phyloP scores from a whole-genome alignment of 2,329 filamentous ascomycete genomes.

The Xylaria sp. region DNA sequence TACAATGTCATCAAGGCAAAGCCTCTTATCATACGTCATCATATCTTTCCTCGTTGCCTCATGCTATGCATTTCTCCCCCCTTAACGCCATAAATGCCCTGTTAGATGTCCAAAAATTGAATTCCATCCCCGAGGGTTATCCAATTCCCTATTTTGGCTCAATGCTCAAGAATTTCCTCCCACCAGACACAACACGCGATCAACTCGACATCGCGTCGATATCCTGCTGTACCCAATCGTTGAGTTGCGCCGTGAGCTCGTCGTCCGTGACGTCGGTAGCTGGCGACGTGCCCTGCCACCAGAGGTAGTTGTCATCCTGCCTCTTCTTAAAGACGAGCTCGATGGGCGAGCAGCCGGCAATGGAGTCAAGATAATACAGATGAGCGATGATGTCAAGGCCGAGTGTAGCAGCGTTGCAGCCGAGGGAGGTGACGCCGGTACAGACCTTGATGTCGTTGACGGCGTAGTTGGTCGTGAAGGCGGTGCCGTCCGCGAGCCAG shows the following conservation, averaged over 20 bases:
- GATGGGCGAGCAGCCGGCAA: constrained; percentile 53
- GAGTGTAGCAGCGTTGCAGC: constrained; percentile 60
- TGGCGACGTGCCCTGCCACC: constrained; percentile 40
- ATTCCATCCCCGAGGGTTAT: neutral
- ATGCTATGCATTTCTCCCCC: constrained; percentile 4
- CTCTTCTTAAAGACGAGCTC: constrained; percentile 42
- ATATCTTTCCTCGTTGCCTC: constrained; percentile 6
- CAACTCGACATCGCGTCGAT: constrained; percentile 14
- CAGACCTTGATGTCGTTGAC: constrained; percentile 58
- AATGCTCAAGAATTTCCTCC: neutral
- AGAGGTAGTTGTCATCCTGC: constrained; percentile 25
- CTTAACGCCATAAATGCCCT: constrained; percentile 28
- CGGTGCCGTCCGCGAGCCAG: constrained; percentile 61
- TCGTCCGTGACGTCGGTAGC: constrained; percentile 40
- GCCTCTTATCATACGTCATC: neutral
- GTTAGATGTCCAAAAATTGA: constrained; percentile 18
- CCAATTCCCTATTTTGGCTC: constrained; percentile 7
- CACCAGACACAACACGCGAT: neutral
- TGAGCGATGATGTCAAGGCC: constrained; percentile 60
- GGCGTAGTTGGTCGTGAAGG: constrained; percentile 51
- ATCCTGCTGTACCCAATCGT: constrained; percentile 44
- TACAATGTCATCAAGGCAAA: constrained; percentile 15
- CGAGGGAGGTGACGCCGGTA: constrained; percentile 57
- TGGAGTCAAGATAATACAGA: constrained; percentile 59
- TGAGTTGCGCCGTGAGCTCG: constrained; percentile 41